A percentile compares a stretch with the other conserved stretches of the same genome.
Evolutionary conservation across 2,329 filamentous ascomycete species (phyloP).

Genomic region (Penicillium sclerotiorum): DNA sequence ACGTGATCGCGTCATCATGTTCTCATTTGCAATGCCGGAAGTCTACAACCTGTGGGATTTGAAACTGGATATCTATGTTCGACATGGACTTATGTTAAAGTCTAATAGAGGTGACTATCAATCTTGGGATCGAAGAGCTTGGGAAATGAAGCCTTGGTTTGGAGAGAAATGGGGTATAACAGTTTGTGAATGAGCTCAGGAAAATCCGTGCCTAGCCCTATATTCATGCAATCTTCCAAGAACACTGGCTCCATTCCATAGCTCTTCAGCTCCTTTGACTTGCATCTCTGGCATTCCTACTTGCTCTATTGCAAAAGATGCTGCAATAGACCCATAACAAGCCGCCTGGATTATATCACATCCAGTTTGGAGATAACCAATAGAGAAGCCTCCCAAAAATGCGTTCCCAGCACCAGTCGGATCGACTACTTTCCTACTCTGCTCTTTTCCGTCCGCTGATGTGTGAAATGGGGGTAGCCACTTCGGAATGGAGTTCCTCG

Average conservation of each 20-base stretch:
- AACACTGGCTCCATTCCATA: slow-evolving; percentile 23
- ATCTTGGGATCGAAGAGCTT: slow-evolving; percentile 40
- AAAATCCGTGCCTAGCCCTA: no score
- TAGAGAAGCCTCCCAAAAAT: slow-evolving; percentile 37
- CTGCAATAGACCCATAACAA: slow-evolving; percentile 36
- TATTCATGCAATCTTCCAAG: slow-evolving; percentile 21
- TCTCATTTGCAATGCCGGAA: slow-evolving; percentile 33
- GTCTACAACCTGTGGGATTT: slow-evolving; percentile 38
- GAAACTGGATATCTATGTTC: slow-evolving; percentile 41
- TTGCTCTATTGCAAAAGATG: slow-evolving; percentile 37
- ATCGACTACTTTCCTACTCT: slow-evolving; percentile 38
- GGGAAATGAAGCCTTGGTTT: slow-evolving; percentile 36
- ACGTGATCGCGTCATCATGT: slow-evolving; percentile 36
- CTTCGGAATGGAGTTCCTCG: slow-evolving; percentile 4
- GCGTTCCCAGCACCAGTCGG: slow-evolving; percentile 42
- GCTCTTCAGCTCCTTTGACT: slow-evolving; percentile 8
- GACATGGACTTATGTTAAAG: slow-evolving; percentile 28
- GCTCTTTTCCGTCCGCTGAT: not conserved
- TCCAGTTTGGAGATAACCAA: slow-evolving; percentile 26
- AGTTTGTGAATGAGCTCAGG: slow-evolving; percentile 1
- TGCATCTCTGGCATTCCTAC: slow-evolving; percentile 29
- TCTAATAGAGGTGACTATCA: slow-evolving; percentile 16
- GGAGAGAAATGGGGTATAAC: slow-evolving; percentile 29
- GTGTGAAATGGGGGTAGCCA: slow-evolving; percentile 36
- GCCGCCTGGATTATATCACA: slow-evolving; percentile 28